phyloP scores from a whole-genome alignment of 768 basidiomycete genomes.

The Phylloporus sp. region DNA sequence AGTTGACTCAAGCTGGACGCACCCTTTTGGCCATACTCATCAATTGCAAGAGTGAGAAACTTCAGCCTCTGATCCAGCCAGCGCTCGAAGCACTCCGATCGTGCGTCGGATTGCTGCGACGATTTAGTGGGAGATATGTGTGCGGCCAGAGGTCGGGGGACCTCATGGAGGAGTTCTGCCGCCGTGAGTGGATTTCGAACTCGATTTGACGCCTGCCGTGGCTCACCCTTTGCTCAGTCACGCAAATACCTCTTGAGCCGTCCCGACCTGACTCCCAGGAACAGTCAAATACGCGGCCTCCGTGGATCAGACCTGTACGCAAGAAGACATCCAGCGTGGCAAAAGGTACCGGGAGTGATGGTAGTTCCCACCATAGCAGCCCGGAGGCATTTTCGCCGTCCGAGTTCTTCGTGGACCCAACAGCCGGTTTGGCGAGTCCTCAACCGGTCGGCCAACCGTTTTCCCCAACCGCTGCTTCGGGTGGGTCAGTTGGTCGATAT shows the following conservation, averaged over 20 bases:
- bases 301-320: slow-evolving; percentile 86
- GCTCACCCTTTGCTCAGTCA: slow-evolving; percentile 43
- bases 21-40: slow-evolving; percentile 84
- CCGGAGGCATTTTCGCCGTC: slow-evolving; percentile 62
- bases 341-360: slow-evolving; percentile 43
- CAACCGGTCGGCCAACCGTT: slow-evolving; percentile 22
- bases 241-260: slow-evolving; percentile 81
- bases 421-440: slow-evolving; percentile 19
- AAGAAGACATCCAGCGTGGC: slow-evolving; percentile 58
- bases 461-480: slow-evolving; percentile 17
- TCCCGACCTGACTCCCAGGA: slow-evolving; percentile 47
- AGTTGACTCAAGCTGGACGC: slow-evolving; percentile 88
- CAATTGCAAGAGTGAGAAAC: slow-evolving; percentile 76
- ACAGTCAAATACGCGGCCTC: slow-evolving; percentile 52
- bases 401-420: slow-evolving; percentile 57
- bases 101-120: slow-evolving; percentile 79
- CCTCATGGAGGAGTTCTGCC: slow-evolving; percentile 93
- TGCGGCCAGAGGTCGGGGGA: slow-evolving; percentile 89
- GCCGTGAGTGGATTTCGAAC: slow-evolving; percentile 44
- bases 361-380: slow-evolving; percentile 44
- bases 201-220: neutral
- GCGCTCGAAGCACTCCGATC: slow-evolving; percentile 82
- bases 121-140: slow-evolving; percentile 89
- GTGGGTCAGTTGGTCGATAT: slow-evolving; percentile 19
- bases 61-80: slow-evolving; percentile 73